Evolutionary conservation across 108 stramenopile genomes (phyloP).

Genomic region (Conticribra guillardii): DNA sequence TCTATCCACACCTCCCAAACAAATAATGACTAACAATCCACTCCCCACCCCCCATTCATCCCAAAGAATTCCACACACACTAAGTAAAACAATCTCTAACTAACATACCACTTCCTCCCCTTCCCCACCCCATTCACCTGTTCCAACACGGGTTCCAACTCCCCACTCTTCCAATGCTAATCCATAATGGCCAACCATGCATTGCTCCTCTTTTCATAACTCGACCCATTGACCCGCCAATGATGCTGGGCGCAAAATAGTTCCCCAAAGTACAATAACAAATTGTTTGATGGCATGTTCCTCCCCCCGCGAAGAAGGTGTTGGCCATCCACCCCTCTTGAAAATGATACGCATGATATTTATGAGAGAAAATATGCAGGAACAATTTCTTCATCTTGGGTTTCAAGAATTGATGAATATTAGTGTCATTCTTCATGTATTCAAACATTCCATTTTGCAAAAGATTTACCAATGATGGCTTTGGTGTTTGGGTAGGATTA

Average conservation of each 20-base stretch:
- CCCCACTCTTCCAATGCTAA: conserved; percentile 70
- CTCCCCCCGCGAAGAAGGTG: conserved; percentile 86
- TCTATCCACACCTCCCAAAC: conserved; percentile 57
- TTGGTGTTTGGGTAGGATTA: too few species aligned
- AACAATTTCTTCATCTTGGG: conserved; percentile 80
- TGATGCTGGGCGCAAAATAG: conserved; percentile 66
- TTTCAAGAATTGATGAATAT: conserved; percentile 82
- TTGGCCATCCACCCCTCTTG: conserved; percentile 94
- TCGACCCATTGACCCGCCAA: conserved; percentile 93
- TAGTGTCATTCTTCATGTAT: conserved; percentile 98
- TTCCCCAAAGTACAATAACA: conserved; percentile 90
- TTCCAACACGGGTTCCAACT: conserved; percentile 63
- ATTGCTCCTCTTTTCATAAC: conserved; percentile 91
- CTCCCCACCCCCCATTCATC: conserved; percentile 83
- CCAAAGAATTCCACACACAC: conserved; percentile 95
- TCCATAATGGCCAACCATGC: conserved; percentile 93
- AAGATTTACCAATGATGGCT: too few species aligned
- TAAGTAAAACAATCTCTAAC: conserved; percentile 97
- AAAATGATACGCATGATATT: conserved; percentile 90
- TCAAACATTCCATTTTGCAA: conserved; percentile 99
- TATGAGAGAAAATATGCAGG: conserved; percentile 95
- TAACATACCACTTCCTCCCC: conserved; percentile 81
- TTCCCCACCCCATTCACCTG: conserved; percentile 85
- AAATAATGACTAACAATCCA: conserved; percentile 91
- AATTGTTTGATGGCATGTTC: conserved; percentile 92